Conservation (phyloP, 2,329 filamentous ascomycete genomes). For the Cytospora piceae region DNA sequence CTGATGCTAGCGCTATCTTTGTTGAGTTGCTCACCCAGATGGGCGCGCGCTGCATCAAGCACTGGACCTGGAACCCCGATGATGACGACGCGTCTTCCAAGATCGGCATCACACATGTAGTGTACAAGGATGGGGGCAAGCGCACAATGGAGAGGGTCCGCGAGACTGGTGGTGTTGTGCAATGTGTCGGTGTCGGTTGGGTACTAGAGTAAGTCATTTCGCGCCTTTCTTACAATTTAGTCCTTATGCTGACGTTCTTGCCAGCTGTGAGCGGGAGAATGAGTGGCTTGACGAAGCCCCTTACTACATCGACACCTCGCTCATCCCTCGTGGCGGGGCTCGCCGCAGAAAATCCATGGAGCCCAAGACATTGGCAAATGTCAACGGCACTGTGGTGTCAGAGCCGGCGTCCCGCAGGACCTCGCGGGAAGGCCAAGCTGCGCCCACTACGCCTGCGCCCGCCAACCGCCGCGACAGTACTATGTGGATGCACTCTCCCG, state of each 20-base stretch:
- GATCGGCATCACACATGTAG: conserved; percentile 82
- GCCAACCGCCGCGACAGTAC: conserved; percentile 56
- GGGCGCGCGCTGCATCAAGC: conserved; percentile 78
- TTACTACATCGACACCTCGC: conserved; percentile 70
- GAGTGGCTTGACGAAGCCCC: conserved; percentile 74
- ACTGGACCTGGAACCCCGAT: conserved; percentile 72
- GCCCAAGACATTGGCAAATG: conserved; percentile 69
- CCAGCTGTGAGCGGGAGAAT: conserved; percentile 74
- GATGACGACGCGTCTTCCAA: conserved; percentile 47
- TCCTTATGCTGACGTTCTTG: conserved; percentile 35
- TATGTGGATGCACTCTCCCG: conserved; percentile 59
- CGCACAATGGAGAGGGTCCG: conserved; percentile 81
- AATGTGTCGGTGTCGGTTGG: conserved; percentile 88
- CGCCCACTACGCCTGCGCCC: conserved; percentile 50
- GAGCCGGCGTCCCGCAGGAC: conserved; percentile 37
- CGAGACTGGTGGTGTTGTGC: conserved; percentile 72
- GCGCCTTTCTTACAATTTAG: not conserved
- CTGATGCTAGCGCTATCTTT: conserved; percentile 80
- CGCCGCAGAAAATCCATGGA: conserved; percentile 83
- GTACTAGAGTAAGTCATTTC: conserved; percentile 73
- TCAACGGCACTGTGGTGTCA: conserved; percentile 65
- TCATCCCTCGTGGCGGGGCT: conserved; percentile 70
- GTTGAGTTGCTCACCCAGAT: conserved; percentile 78
- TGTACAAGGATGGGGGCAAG: conserved; percentile 85
- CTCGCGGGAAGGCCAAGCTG: conserved; percentile 43